Evolutionary conservation across 2,329 filamentous ascomycete species (phyloP).

Genomic region (Botryotinia convoluta): DNA sequence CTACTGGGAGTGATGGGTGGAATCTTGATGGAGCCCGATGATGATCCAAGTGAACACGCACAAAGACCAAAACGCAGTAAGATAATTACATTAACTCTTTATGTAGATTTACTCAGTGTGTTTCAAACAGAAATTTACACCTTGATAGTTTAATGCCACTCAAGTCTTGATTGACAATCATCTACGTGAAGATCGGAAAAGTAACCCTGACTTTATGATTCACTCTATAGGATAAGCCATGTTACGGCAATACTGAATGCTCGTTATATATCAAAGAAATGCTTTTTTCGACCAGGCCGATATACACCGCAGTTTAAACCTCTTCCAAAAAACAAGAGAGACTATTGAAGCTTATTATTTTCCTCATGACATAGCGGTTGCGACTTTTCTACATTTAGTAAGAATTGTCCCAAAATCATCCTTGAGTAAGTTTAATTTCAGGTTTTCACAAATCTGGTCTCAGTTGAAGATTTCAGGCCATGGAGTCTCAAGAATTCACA

Average conservation of each 20-base stretch:
- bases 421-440: neutral
- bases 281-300: neutral
- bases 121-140: neutral
- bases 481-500: neutral
- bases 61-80: neutral
- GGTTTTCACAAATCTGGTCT: too few relatives aligned
- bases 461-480: neutral
- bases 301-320: neutral
- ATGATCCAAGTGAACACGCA: neutral
- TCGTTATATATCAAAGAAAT: neutral
- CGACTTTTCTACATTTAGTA: neutral
- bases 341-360: neutral
- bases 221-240: neutral
- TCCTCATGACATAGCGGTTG: neutral
- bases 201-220: neutral
- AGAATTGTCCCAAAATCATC: too few relatives aligned
- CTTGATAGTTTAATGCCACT: neutral
- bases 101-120: neutral
- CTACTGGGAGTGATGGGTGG: neutral
- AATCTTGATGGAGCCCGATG: neutral
- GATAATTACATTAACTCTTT: neutral
- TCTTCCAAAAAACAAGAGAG: neutral
- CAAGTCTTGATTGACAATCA: accelerated
- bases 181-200: neutral
- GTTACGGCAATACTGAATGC: neutral